Evolutionary conservation across 495 filamentous ascomycete species (phyloP).

Genomic region (Annulohypoxylon maeteangense): DNA sequence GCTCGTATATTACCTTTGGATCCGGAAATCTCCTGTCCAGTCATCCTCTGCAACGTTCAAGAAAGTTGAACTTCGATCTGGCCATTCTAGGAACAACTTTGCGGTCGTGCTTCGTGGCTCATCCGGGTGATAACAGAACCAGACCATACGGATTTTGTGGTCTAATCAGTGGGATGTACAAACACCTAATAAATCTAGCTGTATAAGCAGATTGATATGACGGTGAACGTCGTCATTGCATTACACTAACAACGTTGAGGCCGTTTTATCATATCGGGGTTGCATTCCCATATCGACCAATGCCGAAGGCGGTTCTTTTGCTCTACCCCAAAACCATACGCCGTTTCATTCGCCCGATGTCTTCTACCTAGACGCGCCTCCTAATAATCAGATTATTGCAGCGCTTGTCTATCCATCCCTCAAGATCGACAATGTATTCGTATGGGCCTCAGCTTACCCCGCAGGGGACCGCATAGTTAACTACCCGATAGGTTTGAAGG

Average conservation of each 20-base stretch:
- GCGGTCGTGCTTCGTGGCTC: slow-evolving; percentile 69
- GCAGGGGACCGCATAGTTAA: slow-evolving; percentile 24
- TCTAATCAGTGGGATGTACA: slow-evolving; percentile 5
- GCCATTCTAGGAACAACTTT: slow-evolving; percentile 86
- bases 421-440: slow-evolving; percentile 28
- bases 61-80: slow-evolving; percentile 80
- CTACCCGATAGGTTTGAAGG: slow-evolving; percentile 37
- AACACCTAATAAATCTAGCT: slow-evolving; percentile 1
- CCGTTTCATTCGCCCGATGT: slow-evolving; percentile 11
- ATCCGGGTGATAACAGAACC: slow-evolving; percentile 24
- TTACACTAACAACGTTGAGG: slow-evolving; percentile 8
- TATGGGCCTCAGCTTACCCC: slow-evolving; percentile 29
- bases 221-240: slow-evolving; percentile 22
- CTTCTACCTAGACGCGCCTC: slow-evolving; percentile 9
- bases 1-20: slow-evolving; percentile 91
- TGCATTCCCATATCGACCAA: slow-evolving; percentile 13
- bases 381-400: slow-evolving; percentile 23
- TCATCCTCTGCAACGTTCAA: slow-evolving; percentile 44
- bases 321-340: slow-evolving; percentile 18
- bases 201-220: slow-evolving; percentile 8
- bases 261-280: slow-evolving; percentile 20
- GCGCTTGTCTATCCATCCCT: slow-evolving; percentile 24
- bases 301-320: slow-evolving; percentile 17
- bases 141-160: not conserved
- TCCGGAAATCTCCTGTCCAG: slow-evolving; percentile 42